Base-by-base conservation (phyloP, 495 filamentous ascomycete genomes). In the Thermothielavioides terrestris region DNA sequence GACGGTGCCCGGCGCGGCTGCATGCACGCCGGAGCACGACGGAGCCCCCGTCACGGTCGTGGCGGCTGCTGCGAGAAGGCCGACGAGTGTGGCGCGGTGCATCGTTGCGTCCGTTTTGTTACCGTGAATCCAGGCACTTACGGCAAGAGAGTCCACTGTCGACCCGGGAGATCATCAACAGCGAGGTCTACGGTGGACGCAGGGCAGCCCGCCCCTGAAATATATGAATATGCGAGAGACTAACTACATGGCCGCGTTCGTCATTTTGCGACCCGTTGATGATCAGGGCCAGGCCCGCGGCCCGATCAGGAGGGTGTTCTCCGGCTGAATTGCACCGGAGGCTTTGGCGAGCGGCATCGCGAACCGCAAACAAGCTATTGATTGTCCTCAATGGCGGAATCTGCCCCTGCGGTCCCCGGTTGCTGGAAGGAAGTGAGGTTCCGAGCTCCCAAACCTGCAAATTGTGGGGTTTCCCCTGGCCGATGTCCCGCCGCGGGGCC, bases 371-470 rank as follows among this genome's bases (percentile, higher is more conserved):
- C 20, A 15, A 15, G 15, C 17, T 35, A 42, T 49, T 45, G 53
- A 37, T 11, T 20, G 23, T 7, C 23, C 31, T 46, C 26, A 42
- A 50, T 35, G 38, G 38, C 30, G 39, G 39, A 35, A 42, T 15
- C 11, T 25, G 4, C 2, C 18, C 27, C 3, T 27, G 14, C 3
- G 34, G 20, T 8, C 22, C 18, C 36, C 27, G 18, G n/a, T 40
- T n/a, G 36, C 25, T 25, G 21, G 26, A 36, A 25, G 21, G 43
- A 35, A 36, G 50, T 6, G 14, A 48, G 46, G 49, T 54, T 55
- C 59, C 59, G 56, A 7, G 22, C 22, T 46, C 48, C 53, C 53
- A 55, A 21, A 59, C 54, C 57, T 50, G 27, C n/a, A n/a, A 32
- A 43, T 52, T 47, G 39, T 49, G 59, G 55, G 47, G 46, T n/a